Percentiles rank a stretch among this genome's conserved stretches.
Conservation (phyloP, 192 early-diverging fungal species). For the Umbelopsis sp. region DNA sequence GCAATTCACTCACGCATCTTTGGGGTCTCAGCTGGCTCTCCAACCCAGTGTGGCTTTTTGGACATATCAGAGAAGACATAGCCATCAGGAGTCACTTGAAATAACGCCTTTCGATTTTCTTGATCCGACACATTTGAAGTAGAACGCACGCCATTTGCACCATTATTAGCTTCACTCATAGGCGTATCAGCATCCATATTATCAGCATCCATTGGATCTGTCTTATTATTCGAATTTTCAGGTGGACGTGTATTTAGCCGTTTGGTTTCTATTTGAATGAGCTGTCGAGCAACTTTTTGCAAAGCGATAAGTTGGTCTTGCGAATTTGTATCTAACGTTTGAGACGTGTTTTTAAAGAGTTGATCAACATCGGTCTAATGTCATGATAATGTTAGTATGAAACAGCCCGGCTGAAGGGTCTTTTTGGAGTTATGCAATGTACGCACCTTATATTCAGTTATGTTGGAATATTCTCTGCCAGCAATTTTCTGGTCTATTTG, state of each 20-base stretch:
- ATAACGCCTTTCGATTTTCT: constrained; percentile 32
- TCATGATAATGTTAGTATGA: no score
- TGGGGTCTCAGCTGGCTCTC: constrained; percentile 25
- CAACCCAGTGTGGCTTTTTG: background rate
- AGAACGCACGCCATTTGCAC: background rate
- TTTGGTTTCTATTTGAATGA: constrained; percentile 1
- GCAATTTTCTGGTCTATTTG: constrained; percentile 8
- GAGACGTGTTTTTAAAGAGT: background rate
- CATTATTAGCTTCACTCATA: background rate
- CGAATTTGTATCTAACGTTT: background rate
- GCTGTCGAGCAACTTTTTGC: background rate
- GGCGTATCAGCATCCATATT: background rate
- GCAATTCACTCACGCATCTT: constrained; percentile 19
- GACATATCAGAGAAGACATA: constrained; percentile 47
- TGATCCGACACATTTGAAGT: background rate
- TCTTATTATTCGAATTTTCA: background rate
- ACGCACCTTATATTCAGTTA: constrained; percentile 8
- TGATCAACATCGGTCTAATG: background rate
- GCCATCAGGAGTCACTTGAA: constrained; percentile 46
- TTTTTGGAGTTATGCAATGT: no score
- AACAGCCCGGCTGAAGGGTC: no score
- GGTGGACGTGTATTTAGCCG: background rate
- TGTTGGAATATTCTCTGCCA: constrained; percentile 1
- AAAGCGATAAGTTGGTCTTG: background rate
- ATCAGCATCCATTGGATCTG: background rate